Evolutionary conservation across 805 yeast genomes (phyloP).

Genomic region (Starmerella geochares): DNA sequence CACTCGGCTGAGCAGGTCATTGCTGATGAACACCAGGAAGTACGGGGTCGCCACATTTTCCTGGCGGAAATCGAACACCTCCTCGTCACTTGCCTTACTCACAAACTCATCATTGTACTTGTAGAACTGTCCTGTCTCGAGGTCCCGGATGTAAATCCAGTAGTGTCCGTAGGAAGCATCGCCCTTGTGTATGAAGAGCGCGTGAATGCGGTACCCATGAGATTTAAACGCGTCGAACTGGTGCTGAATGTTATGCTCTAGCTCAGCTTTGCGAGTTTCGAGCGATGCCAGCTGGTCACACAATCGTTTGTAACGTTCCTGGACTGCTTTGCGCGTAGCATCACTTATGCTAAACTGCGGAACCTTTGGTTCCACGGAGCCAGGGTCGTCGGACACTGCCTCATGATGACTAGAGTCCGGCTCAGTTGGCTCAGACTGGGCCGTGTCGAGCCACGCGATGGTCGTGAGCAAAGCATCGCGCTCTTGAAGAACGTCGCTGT

Average conservation of each 20-base stretch:
- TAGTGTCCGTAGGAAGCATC: slow-evolving; percentile 95
- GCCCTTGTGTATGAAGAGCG: slow-evolving; percentile 90
- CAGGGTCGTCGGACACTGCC: not conserved
- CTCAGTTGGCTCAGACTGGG: not conserved
- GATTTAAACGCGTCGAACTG: slow-evolving; percentile 55
- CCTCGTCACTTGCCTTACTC: slow-evolving; percentile 60
- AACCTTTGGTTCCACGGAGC: not conserved
- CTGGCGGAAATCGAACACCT: slow-evolving; percentile 30
- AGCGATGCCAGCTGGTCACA: slow-evolving; percentile 37
- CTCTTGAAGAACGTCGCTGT: slow-evolving; percentile 12
- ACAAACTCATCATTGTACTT: slow-evolving; percentile 94
- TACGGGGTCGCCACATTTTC: slow-evolving; percentile 90
- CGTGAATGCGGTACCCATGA: slow-evolving; percentile 74
- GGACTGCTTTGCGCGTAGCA: slow-evolving; percentile 40
- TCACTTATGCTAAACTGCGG: slow-evolving; percentile 22
- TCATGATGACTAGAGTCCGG: not conserved
- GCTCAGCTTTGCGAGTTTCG: slow-evolving; percentile 35
- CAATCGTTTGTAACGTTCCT: slow-evolving; percentile 39
- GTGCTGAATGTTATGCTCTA: slow-evolving; percentile 42
- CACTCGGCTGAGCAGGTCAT: not conserved
- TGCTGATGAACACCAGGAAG: slow-evolving; percentile 59
- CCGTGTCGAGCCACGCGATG: slow-evolving; percentile 22
- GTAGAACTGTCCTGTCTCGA: slow-evolving; percentile 55
- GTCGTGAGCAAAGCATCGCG: slow-evolving; percentile 47
- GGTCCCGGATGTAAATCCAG: slow-evolving; percentile 87